Evolutionary conservation across 2,329 filamentous ascomycete genomes (phyloP).

Genomic region (Ceratocystis ficicola): DNA sequence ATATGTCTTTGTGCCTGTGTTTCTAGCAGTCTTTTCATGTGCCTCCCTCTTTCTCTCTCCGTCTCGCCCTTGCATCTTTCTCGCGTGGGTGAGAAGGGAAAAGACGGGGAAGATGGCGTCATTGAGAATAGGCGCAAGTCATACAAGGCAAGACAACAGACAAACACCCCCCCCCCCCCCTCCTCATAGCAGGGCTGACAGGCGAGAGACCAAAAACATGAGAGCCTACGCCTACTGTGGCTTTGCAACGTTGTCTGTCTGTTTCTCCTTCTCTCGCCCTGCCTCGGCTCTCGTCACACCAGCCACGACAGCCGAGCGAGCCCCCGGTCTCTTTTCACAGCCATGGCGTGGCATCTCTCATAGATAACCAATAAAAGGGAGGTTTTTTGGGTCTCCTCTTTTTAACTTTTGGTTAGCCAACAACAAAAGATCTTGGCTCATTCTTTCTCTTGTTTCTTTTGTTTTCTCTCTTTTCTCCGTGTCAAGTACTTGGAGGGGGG

Average conservation of each 20-base stretch:
- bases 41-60: too few relatives aligned
- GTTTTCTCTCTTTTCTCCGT: constrained; percentile 3
- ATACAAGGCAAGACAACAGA: not conserved
- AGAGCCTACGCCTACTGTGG: too few relatives aligned
- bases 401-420: not conserved
- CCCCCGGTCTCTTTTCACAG: not conserved
- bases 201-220: too few relatives aligned
- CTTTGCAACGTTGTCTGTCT: constrained; percentile 1
- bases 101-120: not conserved
- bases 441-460: constrained; percentile 2
- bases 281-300: not conserved
- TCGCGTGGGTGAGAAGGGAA: not conserved
- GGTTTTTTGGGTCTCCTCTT: not conserved
- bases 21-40: not conserved
- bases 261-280: not conserved
- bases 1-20: not conserved
- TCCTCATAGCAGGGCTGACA: not conserved
- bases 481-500: not conserved
- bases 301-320: not conserved
- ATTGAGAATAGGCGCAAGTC: not conserved
- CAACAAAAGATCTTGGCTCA: constrained; percentile 6
- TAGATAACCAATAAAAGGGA: too few relatives aligned
- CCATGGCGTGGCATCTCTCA: not conserved
- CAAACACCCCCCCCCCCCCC: too few relatives aligned
- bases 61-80: not conserved